phyloP scores from a whole-genome alignment of 164 flowering plant species.

The Santalum album region DNA sequence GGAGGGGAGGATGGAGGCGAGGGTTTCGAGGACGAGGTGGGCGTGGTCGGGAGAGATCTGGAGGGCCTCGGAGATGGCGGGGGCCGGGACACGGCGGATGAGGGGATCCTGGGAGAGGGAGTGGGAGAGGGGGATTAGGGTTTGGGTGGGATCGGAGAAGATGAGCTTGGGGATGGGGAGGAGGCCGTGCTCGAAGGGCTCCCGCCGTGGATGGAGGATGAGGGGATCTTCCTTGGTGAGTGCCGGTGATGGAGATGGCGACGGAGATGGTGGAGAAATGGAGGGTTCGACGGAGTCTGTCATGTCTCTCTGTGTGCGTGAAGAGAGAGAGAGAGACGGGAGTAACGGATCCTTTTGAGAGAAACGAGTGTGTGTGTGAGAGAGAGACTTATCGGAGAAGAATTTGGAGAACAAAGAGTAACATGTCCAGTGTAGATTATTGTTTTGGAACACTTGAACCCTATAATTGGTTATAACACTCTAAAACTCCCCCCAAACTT shows the following conservation, averaged over 20 bases:
- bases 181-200: conserved; percentile 92
- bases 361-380: background rate
- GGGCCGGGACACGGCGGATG: conserved; percentile 1
- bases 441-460: no score
- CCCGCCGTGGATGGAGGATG: conserved; percentile 48
- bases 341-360: background rate
- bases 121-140: conserved; percentile 55
- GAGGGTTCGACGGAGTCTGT: conserved; percentile 23
- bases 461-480: no score
- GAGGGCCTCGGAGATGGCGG: conserved; percentile 45
- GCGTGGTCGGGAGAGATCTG: conserved; percentile 79
- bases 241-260: conserved; percentile 14
- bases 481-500: no score
- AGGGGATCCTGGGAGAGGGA: conserved; percentile 39
- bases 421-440: no score
- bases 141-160: conserved; percentile 62
- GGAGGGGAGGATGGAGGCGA: conserved; percentile 55
- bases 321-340: background rate
- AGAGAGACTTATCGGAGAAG: no score
- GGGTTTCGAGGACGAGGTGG: conserved; percentile 65
- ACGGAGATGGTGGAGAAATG: conserved; percentile 12
- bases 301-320: conserved; percentile 9
- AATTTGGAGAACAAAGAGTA: no score
- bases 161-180: conserved; percentile 82
- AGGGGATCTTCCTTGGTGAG: conserved; percentile 4